phyloP scores from a whole-genome alignment of 2,329 filamentous ascomycete genomes.

The Colletotrichum liaoningense region DNA sequence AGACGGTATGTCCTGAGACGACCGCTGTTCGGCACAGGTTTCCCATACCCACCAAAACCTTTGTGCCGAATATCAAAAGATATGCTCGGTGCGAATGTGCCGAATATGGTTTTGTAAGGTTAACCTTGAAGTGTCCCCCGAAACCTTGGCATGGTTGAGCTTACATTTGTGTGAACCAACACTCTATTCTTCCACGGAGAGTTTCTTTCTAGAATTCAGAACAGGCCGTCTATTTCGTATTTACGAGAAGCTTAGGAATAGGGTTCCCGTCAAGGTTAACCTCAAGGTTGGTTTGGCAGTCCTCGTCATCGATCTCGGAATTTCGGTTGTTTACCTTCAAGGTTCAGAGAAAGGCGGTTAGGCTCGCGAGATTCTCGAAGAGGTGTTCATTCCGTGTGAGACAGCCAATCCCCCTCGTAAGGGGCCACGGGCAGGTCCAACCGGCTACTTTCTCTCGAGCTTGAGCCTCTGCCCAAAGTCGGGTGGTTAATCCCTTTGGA shows the following conservation, averaged over 20 bases:
- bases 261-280: conserved; percentile 17
- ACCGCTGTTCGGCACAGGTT: conserved; percentile 31
- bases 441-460: neutral
- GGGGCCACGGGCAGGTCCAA: neutral
- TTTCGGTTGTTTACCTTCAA: neutral
- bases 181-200: neutral
- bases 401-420: neutral
- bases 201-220: neutral
- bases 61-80: neutral
- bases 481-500: neutral
- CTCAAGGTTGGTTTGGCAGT: conserved; percentile 13
- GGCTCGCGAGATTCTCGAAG: neutral
- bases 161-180: neutral
- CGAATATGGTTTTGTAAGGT: conserved; percentile 23
- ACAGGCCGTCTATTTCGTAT: too few species aligned
- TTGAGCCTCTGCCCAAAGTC: neutral
- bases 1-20: conserved; percentile 16
- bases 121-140: conserved; percentile 7
- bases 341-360: neutral
- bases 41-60: neutral
- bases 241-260: neutral
- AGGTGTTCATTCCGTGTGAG: neutral
- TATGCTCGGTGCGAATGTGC: conserved; percentile 15
- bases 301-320: conserved; percentile 18
- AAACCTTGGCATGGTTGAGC: neutral